phyloP scores from a whole-genome alignment of 768 basidiomycete genomes.

The Atractiella rhizophila region DNA sequence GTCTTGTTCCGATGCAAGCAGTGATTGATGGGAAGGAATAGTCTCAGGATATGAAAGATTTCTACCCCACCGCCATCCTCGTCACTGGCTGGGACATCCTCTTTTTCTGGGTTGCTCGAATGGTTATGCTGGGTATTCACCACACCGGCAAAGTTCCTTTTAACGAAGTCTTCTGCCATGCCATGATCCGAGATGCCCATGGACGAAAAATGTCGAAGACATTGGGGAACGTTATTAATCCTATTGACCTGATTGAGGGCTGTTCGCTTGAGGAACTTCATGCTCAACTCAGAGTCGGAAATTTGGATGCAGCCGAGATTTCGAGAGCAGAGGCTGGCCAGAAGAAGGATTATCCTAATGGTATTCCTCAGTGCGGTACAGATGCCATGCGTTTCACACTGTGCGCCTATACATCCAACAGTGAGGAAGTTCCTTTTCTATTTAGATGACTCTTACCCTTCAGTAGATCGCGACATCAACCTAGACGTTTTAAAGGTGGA shows the following conservation, averaged over 20 bases:
- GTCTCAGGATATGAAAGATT: slow-evolving; percentile 51
- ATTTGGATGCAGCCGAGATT: slow-evolving; percentile 80
- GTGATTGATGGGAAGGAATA: slow-evolving; percentile 19
- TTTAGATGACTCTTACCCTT: background rate
- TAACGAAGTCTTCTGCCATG: slow-evolving; percentile 84
- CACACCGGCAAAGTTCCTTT: slow-evolving; percentile 83
- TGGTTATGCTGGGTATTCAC: slow-evolving; percentile 75
- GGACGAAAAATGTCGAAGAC: slow-evolving; percentile 98
- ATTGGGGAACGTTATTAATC: slow-evolving; percentile 91
- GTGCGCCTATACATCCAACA: slow-evolving; percentile 77
- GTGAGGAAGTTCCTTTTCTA: slow-evolving; percentile 23
- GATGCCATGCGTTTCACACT: slow-evolving; percentile 87
- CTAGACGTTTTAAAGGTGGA: slow-evolving; percentile 85
- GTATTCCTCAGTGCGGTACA: slow-evolving; percentile 94
- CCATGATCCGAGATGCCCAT: slow-evolving; percentile 96
- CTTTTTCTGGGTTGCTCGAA: slow-evolving; percentile 99
- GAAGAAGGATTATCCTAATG: slow-evolving; percentile 97
- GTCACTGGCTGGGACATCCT: slow-evolving; percentile 99
- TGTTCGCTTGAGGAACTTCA: slow-evolving; percentile 52
- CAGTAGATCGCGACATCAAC: slow-evolving; percentile 76
- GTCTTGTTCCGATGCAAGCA: background rate
- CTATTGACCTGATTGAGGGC: slow-evolving; percentile 79
- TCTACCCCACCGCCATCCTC: slow-evolving; percentile 70
- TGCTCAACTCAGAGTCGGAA: slow-evolving; percentile 63
- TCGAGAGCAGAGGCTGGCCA: slow-evolving; percentile 72